Percentiles rank a stretch among this genome's conserved stretches.
phyloP scores from a whole-genome alignment of 2,329 filamentous ascomycete species.

The Colletotrichum sp. region DNA sequence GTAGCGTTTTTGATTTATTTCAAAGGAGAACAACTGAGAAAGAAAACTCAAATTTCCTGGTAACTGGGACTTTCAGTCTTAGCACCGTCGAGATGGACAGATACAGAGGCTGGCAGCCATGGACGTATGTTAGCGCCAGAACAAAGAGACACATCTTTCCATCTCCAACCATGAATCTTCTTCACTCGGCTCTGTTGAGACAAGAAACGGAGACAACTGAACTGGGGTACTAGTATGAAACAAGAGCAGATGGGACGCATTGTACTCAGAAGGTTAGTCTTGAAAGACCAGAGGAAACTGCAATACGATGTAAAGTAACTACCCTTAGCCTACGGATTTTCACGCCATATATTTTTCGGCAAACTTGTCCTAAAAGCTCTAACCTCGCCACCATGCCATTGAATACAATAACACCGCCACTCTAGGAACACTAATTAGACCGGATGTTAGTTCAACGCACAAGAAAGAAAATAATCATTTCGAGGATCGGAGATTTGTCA shows the following conservation, averaged over 20 bases:
- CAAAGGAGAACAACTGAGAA: neutral
- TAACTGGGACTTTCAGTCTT: neutral
- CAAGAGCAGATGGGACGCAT: neutral
- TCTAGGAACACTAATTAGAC: neutral
- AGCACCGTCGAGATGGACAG: neutral
- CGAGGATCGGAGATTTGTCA: neutral
- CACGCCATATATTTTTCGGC: neutral
- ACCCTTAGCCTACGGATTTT: neutral
- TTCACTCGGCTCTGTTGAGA: neutral
- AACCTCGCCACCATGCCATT: neutral
- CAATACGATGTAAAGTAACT: neutral
- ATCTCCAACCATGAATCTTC: neutral
- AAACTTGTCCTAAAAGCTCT: neutral
- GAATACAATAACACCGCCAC: neutral
- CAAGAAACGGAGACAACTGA: neutral
- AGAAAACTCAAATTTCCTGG: neutral
- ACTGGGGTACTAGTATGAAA: neutral
- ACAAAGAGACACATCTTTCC: neutral
- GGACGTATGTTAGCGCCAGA: neutral
- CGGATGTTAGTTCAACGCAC: neutral
- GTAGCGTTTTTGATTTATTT: conserved; percentile 23
- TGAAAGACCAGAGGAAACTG: neutral
- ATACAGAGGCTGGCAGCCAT: neutral
- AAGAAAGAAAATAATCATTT: neutral
- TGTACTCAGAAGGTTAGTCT: neutral